Evolutionary conservation across 306 rosid species (phyloP).

Genomic region (Macrotyloma uniflorum): DNA sequence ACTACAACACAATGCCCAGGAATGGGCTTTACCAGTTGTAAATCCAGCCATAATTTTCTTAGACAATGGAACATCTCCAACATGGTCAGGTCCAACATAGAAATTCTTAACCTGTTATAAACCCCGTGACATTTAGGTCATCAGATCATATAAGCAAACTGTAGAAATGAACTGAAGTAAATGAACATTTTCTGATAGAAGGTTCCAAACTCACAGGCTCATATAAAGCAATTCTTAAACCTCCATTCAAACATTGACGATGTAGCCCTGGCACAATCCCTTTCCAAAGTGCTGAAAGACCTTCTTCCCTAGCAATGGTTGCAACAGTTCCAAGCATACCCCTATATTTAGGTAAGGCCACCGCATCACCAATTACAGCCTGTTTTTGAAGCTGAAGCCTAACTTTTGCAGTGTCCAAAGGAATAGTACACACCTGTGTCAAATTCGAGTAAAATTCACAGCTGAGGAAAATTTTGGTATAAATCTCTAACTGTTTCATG

Average conservation of each 20-base stretch:
- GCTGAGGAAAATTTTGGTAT: not conserved
- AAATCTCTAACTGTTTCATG: not conserved
- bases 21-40: slow-evolving; percentile 74
- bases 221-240: slow-evolving; percentile 88
- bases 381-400: slow-evolving; percentile 96
- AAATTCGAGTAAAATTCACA: slow-evolving; percentile 22
- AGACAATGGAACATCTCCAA: slow-evolving; percentile 87
- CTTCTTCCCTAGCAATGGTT: slow-evolving; percentile 97
- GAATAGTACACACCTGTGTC: slow-evolving; percentile 81
- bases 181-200: not conserved
- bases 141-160: slow-evolving; percentile 35
- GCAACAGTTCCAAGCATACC: slow-evolving; percentile 93
- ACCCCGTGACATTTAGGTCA: slow-evolving; percentile 22
- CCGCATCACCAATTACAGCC: slow-evolving; percentile 61
- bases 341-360: slow-evolving; percentile 77
- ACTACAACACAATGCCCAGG: not conserved
- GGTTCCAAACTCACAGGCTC: slow-evolving; percentile 74
- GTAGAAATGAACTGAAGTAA: slow-evolving; percentile 28
- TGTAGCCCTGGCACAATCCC: slow-evolving; percentile 95
- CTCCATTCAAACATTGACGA: slow-evolving; percentile 90
- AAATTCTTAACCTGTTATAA: slow-evolving; percentile 73
- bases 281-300: slow-evolving; percentile 86
- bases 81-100: slow-evolving; percentile 81
- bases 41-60: slow-evolving; percentile 93
- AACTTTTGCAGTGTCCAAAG: slow-evolving; percentile 98